phyloP scores from a whole-genome alignment of 176 grass and related monocot species.

The Puya raimondii region DNA sequence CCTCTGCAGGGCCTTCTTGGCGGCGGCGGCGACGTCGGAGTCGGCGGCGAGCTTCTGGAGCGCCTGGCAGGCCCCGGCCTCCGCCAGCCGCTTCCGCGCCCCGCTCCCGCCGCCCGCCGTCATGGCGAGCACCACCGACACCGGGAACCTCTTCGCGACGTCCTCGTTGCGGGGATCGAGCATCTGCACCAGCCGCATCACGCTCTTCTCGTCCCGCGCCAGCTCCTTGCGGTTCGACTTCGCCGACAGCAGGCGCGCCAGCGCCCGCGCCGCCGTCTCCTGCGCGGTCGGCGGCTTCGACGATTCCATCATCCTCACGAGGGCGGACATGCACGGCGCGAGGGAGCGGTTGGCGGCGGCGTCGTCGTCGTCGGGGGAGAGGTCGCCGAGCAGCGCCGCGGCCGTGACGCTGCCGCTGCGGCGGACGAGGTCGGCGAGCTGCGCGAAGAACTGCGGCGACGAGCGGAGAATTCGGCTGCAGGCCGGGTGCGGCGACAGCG shows the following conservation, averaged over 20 bases:
- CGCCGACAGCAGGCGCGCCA: constrained; percentile 47
- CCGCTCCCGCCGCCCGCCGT: constrained; percentile 57
- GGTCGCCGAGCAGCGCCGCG: constrained; percentile 42
- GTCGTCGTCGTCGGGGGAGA: constrained; percentile 39
- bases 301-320: constrained; percentile 66
- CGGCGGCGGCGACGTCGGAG: constrained; percentile 51
- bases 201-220: constrained; percentile 56
- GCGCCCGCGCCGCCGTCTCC: constrained; percentile 47
- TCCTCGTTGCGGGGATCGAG: constrained; percentile 60
- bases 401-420: constrained; percentile 35
- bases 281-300: constrained; percentile 63
- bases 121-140: constrained; percentile 55
- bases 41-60: constrained; percentile 58
- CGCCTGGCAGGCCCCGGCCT: constrained; percentile 54
- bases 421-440: constrained; percentile 51
- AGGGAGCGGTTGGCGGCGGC: constrained; percentile 46
- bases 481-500: constrained; percentile 39
- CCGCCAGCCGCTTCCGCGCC: constrained; percentile 37
- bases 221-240: constrained; percentile 61
- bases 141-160: constrained; percentile 50
- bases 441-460: constrained; percentile 58
- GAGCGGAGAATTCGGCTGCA: constrained; percentile 43
- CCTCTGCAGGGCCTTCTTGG: constrained; percentile 83
- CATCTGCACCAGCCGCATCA: constrained; percentile 67
- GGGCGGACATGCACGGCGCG: constrained; percentile 38